A percentile compares a stretch with the other conserved stretches of the same genome.
Evolutionary conservation across 768 basidiomycete genomes (phyloP).

Genomic region (Pisolithus marmoratus): DNA sequence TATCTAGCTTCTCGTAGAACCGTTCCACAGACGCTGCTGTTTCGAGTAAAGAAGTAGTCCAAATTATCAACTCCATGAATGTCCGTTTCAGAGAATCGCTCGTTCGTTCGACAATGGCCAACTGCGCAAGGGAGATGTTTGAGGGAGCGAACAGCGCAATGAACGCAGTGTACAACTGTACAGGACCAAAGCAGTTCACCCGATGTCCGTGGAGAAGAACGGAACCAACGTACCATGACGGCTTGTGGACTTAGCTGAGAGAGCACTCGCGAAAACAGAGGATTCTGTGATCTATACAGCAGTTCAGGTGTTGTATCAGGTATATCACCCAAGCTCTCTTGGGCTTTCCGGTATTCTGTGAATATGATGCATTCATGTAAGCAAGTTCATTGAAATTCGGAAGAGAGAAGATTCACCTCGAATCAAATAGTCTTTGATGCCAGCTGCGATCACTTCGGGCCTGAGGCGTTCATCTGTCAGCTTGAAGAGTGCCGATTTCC

Average conservation of each 20-base stretch:
- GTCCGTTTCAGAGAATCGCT: conserved; percentile 18
- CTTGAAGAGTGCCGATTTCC: conserved; percentile 14
- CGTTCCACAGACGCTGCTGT: conserved; percentile 15
- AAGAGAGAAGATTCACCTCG: conserved; percentile 6
- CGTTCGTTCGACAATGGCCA: conserved; percentile 26
- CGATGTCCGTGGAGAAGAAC: no score
- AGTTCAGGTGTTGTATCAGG: conserved; percentile 8
- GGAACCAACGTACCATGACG: conserved; percentile 9
- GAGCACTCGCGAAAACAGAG: conserved; percentile 6
- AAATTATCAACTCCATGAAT: conserved; percentile 6
- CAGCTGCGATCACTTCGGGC: conserved; percentile 20
- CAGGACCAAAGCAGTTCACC: no score
- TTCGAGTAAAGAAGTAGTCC: conserved; percentile 5
- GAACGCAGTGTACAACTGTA: conserved; percentile 26
- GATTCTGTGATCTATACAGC: conserved; percentile 4
- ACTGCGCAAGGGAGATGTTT: conserved; percentile 22
- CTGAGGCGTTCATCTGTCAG: conserved; percentile 8
- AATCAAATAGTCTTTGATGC: conserved; percentile 7
- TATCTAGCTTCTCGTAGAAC: conserved; percentile 17
- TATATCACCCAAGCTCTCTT: conserved; percentile 13
- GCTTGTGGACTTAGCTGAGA: conserved; percentile 9
- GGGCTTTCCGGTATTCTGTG: conserved; percentile 18
- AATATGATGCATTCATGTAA: not conserved
- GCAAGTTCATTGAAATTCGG: not conserved
- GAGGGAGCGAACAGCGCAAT: conserved; percentile 21